Percentiles rank a stretch among this genome's conserved stretches.
phyloP scores from a whole-genome alignment of 1,284 basidiomycete genomes.

The Ceratobasidium papillatum region DNA sequence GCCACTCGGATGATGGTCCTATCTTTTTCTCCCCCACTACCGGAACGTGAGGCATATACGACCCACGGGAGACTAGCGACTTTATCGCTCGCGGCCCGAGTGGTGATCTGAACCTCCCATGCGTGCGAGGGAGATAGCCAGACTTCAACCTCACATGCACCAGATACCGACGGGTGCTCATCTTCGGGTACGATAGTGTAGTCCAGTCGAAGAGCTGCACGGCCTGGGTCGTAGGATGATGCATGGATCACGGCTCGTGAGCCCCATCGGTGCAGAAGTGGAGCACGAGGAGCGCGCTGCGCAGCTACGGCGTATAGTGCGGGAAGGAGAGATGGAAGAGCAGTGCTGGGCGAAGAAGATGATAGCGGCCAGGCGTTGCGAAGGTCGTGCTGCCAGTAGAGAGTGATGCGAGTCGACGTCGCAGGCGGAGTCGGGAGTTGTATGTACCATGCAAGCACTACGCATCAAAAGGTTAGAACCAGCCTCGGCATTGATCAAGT shows the following conservation, averaged over 20 bases:
- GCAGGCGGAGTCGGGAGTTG: constrained; percentile 61
- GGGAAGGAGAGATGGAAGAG: constrained; percentile 73
- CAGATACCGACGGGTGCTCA: constrained; percentile 55
- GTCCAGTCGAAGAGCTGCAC: constrained; percentile 84
- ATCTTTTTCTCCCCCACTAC: constrained; percentile 51
- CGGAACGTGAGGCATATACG: constrained; percentile 65
- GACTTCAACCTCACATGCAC: constrained; percentile 50
- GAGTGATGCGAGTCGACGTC: constrained; percentile 74
- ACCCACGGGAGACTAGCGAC: constrained; percentile 81
- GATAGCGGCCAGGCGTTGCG: constrained; percentile 47
- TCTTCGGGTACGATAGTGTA: constrained; percentile 86
- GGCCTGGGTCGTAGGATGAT: constrained; percentile 64
- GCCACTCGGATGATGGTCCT: constrained; percentile 73
- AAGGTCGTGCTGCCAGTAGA: constrained; percentile 97
- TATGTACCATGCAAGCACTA: constrained; percentile 94
- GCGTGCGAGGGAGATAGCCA: constrained; percentile 76
- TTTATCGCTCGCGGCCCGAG: constrained; percentile 73
- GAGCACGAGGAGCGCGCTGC: constrained; percentile 76
- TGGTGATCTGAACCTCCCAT: constrained; percentile 87
- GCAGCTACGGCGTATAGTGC: constrained; percentile 81
- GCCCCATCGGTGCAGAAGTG: constrained; percentile 81
- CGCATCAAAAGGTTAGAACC: background rate
- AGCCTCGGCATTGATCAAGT: constrained; percentile 7
- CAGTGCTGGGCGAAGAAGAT: constrained; percentile 70
- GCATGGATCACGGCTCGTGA: constrained; percentile 75